Base-by-base conservation (phyloP, 768 basidiomycete species). In the Boletus tomentosulus region DNA sequence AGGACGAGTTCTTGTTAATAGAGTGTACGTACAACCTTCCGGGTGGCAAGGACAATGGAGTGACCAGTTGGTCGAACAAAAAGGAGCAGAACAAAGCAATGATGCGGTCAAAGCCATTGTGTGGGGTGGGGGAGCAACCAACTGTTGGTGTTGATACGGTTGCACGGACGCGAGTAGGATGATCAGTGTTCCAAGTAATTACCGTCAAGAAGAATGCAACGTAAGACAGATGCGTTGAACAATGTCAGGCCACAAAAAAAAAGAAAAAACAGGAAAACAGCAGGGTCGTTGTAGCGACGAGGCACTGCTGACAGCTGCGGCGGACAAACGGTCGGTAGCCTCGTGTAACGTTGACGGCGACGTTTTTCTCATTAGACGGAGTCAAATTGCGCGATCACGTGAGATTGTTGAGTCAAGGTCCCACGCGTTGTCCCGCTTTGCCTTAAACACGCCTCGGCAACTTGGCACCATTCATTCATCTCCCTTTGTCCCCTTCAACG, bases 261-360 rank as follows among this genome's bases (percentile, higher is more conserved):
- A 2, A 22, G 6, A 27, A 27, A 27, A 27, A 27, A 27, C 27
- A 27, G 27, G 30, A 8, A 30, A 10, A 6, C 30, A 6, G 30
- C 9, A 44, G 43, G 57, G 53, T 44, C 13, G 42, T 47, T 30
- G 53, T 59, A 34, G 30, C 48, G 31, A 48, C 50, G 48, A 35
- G 47, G 46, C 15, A 16, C 42, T 43, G 42, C 19, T 19, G 19
- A 43, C 43, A 44, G 27, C 6, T 6, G 27, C 43, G 27, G 43
- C 43, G 25, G 43, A n/a, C 15, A 46, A 35, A 43, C 44, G 37
- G 56, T 51, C 46, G 56, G 55, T 70, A 69, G 63, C 67, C 67
- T 69, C 67, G 69, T 69, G 67, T 68, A 67, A 60, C 65, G 65
- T 57, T 53, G 67, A 67, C 61, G 63, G 67, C 22, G 62, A 50